Percentiles rank a stretch among this genome's conserved stretches.
These are phyloP conservation scores for Ilyonectria sp. DNA, from an alignment of 2,329 filamentous ascomycete species.

Conservation along the genomic window DNA sequence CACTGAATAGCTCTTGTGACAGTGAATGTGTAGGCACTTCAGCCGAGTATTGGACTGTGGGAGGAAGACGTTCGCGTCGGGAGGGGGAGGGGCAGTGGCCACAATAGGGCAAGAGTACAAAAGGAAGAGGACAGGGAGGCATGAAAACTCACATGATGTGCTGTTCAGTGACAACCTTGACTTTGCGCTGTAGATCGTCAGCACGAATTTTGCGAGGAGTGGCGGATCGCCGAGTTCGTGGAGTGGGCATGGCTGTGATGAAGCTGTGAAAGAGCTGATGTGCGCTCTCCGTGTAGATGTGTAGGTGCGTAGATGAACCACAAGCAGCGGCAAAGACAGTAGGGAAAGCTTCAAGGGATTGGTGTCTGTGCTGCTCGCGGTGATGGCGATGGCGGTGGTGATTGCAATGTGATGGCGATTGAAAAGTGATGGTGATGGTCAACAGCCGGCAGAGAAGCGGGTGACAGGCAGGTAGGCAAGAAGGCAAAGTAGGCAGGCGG, in stretches of 20 bases:
- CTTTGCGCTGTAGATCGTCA: conserved; percentile 77
- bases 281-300: background rate
- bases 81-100: background rate
- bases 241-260: conserved; percentile 32
- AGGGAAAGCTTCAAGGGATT: conserved; percentile 16
- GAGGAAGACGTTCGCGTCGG: background rate
- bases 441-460: conserved; percentile 17
- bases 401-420: background rate
- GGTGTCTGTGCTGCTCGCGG: conserved; percentile 7
- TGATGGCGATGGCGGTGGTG: conserved; percentile 1
- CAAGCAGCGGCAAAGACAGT: conserved; percentile 9
- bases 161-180: conserved; percentile 96
- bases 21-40: background rate
- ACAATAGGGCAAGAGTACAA: conserved; percentile 1
- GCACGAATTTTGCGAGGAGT: conserved; percentile 38
- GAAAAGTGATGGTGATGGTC: conserved; percentile 15
- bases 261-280: conserved; percentile 1
- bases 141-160: conserved; percentile 80
- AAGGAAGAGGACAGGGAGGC: conserved; percentile 8
- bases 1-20: conserved; percentile 3
- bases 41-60: background rate
- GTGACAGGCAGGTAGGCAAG: conserved; percentile 1
- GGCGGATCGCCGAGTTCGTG: conserved; percentile 34
- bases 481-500: conserved; percentile 4
- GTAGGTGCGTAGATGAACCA: background rate